phyloP scores from a whole-genome alignment of 192 early-diverging fungal genomes.

The Podila horticola region DNA sequence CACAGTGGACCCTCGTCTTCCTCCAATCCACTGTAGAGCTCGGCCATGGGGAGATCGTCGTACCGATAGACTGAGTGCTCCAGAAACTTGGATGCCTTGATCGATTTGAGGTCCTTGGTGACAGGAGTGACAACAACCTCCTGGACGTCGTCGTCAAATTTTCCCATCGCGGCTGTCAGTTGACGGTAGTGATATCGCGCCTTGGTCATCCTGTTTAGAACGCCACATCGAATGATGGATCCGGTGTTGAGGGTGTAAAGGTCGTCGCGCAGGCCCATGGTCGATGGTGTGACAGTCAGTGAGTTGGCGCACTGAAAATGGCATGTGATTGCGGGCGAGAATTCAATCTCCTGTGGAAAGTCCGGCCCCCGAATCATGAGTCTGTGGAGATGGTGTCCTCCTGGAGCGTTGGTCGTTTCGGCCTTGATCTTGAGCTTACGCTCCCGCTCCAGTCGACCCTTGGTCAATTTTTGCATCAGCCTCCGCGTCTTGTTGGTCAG shows the following conservation, averaged over 20 bases:
- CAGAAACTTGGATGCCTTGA: slow-evolving; percentile 35
- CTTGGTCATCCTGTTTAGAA: slow-evolving; percentile 10
- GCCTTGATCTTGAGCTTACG: slow-evolving; percentile 19
- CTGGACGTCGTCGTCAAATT: not conserved
- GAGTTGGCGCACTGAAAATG: slow-evolving; percentile 48
- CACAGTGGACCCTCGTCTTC: slow-evolving; percentile 54
- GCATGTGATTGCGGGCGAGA: slow-evolving; percentile 26
- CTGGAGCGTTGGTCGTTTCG: not conserved
- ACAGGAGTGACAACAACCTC: slow-evolving; percentile 2
- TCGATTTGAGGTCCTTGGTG: slow-evolving; percentile 10
- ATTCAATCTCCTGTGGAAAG: slow-evolving; percentile 29
- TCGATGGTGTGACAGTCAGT: slow-evolving; percentile 23
- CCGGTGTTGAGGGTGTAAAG: slow-evolving; percentile 18
- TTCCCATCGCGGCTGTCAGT: not conserved
- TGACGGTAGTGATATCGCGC: not conserved
- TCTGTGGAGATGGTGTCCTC: slow-evolving; percentile 7
- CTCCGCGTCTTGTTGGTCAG: slow-evolving; percentile 28
- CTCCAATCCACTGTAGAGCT: slow-evolving; percentile 8
- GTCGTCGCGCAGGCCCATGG: slow-evolving; percentile 41
- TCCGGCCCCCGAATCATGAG: slow-evolving; percentile 25
- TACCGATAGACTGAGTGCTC: slow-evolving; percentile 5
- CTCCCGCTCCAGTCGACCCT: slow-evolving; percentile 29
- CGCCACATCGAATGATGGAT: slow-evolving; percentile 32
- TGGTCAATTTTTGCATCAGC: slow-evolving; percentile 33
- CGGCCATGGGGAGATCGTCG: slow-evolving; percentile 6